Conservation (phyloP, 768 basidiomycete genomes). For the Auricularia cornea region DNA sequence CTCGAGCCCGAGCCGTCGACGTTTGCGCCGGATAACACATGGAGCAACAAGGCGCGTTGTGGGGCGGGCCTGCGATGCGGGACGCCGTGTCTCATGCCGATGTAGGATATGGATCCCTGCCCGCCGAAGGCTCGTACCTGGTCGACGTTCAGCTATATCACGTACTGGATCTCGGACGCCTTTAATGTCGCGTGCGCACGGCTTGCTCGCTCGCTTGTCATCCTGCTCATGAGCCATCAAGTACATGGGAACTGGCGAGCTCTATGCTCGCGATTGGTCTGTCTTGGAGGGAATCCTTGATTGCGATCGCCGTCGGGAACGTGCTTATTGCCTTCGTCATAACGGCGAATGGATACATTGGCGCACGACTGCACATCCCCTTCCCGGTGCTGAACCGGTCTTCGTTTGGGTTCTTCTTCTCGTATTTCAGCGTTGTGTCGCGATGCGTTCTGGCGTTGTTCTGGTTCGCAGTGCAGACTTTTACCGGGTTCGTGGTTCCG, state of each 20-base stretch:
- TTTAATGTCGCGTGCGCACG: conserved; percentile 1
- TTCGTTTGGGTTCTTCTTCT: conserved; percentile 85
- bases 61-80: too few species aligned
- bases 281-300: conserved; percentile 48
- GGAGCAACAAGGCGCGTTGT: conserved; percentile 52
- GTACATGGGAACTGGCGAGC: conserved; percentile 52
- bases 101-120: conserved; percentile 51
- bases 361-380: conserved; percentile 51
- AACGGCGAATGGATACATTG: conserved; percentile 70
- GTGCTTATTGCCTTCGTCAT: conserved; percentile 63
- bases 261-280: conserved; percentile 70
- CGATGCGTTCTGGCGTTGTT: conserved; percentile 70
- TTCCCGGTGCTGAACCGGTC: conserved; percentile 77
- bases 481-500: not conserved
- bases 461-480: conserved; percentile 65
- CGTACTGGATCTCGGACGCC: conserved; percentile 42
- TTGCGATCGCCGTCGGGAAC: conserved; percentile 65
- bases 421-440: conserved; percentile 77
- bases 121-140: conserved; percentile 54
- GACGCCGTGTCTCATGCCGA: too few species aligned
- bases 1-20: conserved; percentile 44
- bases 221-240: conserved; percentile 20
- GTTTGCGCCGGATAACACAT: conserved; percentile 50
- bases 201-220: conserved; percentile 12
- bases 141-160: conserved; percentile 57